Base-by-base conservation (phyloP, 106 monocot genomes). In the Dendrobium huoshanense region DNA sequence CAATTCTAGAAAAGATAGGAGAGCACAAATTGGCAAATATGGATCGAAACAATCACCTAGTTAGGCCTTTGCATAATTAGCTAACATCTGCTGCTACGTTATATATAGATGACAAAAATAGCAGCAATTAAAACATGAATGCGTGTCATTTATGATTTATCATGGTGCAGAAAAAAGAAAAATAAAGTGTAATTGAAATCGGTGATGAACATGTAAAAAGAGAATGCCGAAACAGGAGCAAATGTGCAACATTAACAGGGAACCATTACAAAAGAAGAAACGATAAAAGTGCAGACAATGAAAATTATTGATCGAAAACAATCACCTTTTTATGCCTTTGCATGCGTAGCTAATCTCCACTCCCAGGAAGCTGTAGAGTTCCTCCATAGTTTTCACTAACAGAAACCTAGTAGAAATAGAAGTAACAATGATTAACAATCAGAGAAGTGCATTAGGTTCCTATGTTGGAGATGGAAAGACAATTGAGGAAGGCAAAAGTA, bases 361-460 rank as follows among this genome's bases (percentile, higher is more conserved):
- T 29, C 41, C 49, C 76, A 49, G 41, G 27, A 48, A 76, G 25
- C 45, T 76, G 45, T 8, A 76, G 49, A 11, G 45, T 76, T 76
- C 76, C 76, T 51, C 76, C 76, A 49, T 76, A 76, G 13, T 16
- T 76, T 76, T 76, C 76, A 51, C 27, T 76, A 27, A 76, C 76
- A 76, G 76, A 76, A 76, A 20, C 13, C 76, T 76, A 75, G 49
- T 25, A 49, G 5, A 48, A 47, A 76, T 11, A 48, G 15, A 74
- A 43, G 3, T 74, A 43, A 29, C 70, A 43, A 31, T 70, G 0
- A 70, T 70, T 17, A 70, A 37, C 70, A 11, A 9, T 68, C 68
- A 58, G 0, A 70, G 8, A 20, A 74, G 41, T 41, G 9, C 4
- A 74, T 19, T 61, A 61, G 6, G 61, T 61, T 61, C 61, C 22